phyloP scores from a whole-genome alignment of 1,284 basidiomycete species.

The Malassezia sympodialis region DNA sequence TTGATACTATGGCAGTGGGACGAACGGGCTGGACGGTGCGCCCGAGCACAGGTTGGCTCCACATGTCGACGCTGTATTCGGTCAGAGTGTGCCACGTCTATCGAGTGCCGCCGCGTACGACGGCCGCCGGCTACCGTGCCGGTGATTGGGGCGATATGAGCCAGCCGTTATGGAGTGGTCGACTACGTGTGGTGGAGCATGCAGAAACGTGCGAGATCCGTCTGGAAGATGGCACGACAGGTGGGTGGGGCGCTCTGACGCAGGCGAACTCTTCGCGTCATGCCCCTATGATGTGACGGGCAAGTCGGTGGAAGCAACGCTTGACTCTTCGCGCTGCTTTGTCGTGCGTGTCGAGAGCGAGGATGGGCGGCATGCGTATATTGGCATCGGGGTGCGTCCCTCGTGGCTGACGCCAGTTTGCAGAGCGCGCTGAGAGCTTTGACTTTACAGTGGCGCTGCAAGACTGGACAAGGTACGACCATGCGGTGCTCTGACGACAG shows the following conservation, averaged over 20 bases:
- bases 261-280: constrained; percentile 69
- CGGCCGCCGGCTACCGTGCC: constrained; percentile 53
- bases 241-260: constrained; percentile 16
- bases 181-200: constrained; percentile 71
- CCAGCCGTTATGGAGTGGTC: constrained; percentile 74
- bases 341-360: constrained; percentile 66
- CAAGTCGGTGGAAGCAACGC: constrained; percentile 77
- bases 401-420: constrained; percentile 24
- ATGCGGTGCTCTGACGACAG: constrained; percentile 13
- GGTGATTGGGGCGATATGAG: constrained; percentile 59
- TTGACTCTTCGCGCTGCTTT: constrained; percentile 93
- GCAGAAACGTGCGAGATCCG: constrained; percentile 35
- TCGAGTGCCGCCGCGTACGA: constrained; percentile 60
- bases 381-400: constrained; percentile 42
- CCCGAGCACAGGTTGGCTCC: neutral
- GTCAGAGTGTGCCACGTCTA: constrained; percentile 67
- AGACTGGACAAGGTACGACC: constrained; percentile 74
- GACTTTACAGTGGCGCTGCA: constrained; percentile 61
- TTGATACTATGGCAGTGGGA: too few relatives aligned
- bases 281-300: constrained; percentile 73
- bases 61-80: constrained; percentile 70
- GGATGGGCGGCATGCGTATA: constrained; percentile 35
- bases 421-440: constrained; percentile 39
- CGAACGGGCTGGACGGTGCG: neutral
- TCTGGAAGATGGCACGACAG: constrained; percentile 34